Percentiles rank a stretch among this genome's conserved stretches.
phyloP scores from a whole-genome alignment of 495 filamentous ascomycete genomes.

The Penicillium maclennaniae region DNA sequence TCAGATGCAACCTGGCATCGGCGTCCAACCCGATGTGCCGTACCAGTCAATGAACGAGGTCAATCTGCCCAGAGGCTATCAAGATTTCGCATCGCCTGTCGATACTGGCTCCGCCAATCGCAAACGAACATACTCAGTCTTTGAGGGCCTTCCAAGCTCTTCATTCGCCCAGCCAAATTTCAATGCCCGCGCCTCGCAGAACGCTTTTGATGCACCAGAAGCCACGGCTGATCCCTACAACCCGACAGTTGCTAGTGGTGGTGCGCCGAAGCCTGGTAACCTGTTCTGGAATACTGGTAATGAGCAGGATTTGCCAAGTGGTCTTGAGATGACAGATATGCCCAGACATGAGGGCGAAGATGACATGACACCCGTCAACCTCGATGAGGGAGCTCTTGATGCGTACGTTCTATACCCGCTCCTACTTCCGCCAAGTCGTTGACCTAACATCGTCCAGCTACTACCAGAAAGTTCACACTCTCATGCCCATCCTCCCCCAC shows the following conservation, averaged over 20 bases:
- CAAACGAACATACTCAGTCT: conserved; percentile 57
- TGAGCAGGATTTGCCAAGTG: conserved; percentile 36
- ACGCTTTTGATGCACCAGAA: conserved; percentile 35
- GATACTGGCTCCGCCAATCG: conserved; percentile 37
- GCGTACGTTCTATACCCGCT: conserved; percentile 26
- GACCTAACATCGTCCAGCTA: conserved; percentile 51
- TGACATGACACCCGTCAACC: conserved; percentile 36
- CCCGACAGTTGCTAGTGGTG: conserved; percentile 25
- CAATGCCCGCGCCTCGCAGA: conserved; percentile 39
- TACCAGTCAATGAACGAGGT: conserved; percentile 48
- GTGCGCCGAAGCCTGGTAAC: conserved; percentile 36
- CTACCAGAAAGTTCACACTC: conserved; percentile 65
- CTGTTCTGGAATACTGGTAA: conserved; percentile 37
- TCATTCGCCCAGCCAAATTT: conserved; percentile 45
- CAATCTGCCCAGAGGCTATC: conserved; percentile 40
- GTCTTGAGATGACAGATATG: conserved; percentile 36
- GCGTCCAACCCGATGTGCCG: conserved; percentile 41
- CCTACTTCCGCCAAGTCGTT: background rate
- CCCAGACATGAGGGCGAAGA: conserved; percentile 37
- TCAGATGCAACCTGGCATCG: conserved; percentile 49
- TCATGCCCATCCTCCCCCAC: conserved; percentile 69
- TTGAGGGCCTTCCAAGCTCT: conserved; percentile 46
- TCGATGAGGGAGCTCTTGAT: conserved; percentile 45
- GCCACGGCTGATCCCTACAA: conserved; percentile 45
- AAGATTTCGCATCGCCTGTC: conserved; percentile 49